Conservation (phyloP, 1,139 yeast species). For the Sugiyamaella castrensis region DNA sequence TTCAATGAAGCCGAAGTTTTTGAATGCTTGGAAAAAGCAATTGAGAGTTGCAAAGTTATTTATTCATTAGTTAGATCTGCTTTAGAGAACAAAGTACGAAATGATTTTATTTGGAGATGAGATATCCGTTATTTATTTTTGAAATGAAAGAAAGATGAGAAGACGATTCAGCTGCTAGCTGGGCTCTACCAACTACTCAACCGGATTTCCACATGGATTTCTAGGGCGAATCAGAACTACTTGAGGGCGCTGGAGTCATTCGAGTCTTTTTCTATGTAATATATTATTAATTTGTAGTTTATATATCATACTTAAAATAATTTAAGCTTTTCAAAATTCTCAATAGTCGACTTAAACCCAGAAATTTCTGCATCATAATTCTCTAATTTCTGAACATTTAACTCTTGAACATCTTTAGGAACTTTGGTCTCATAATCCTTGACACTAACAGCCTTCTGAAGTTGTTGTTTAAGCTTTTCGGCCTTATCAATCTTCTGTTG, state of each 20-base stretch:
- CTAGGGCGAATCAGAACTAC: too few relatives aligned
- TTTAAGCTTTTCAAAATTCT: conserved; percentile 41
- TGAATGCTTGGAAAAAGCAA: conserved; percentile 41
- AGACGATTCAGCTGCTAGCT: too few relatives aligned
- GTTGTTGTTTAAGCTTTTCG: conserved; percentile 46
- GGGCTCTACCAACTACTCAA: too few relatives aligned
- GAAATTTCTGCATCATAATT: conserved; percentile 79
- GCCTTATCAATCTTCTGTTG: conserved; percentile 65
- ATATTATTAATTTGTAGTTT: neutral
- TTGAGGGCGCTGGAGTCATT: too few relatives aligned
- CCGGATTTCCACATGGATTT: too few relatives aligned
- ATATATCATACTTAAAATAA: conserved; percentile 19
- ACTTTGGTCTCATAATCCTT: conserved; percentile 88
- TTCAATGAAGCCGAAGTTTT: conserved; percentile 59
- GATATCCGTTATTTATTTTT: conserved; percentile 1
- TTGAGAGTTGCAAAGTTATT: conserved; percentile 44
- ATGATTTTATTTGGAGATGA: conserved; percentile 57
- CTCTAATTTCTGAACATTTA: conserved; percentile 66
- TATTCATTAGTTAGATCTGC: conserved; percentile 48
- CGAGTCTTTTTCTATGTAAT: neutral
- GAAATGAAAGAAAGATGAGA: too few relatives aligned
- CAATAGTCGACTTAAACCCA: conserved; percentile 50
- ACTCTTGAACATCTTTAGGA: conserved; percentile 73
- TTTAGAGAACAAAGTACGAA: conserved; percentile 48
- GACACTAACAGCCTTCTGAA: conserved; percentile 62